phyloP scores from a whole-genome alignment of 345 rosid genomes.

The Garcia nutans region DNA sequence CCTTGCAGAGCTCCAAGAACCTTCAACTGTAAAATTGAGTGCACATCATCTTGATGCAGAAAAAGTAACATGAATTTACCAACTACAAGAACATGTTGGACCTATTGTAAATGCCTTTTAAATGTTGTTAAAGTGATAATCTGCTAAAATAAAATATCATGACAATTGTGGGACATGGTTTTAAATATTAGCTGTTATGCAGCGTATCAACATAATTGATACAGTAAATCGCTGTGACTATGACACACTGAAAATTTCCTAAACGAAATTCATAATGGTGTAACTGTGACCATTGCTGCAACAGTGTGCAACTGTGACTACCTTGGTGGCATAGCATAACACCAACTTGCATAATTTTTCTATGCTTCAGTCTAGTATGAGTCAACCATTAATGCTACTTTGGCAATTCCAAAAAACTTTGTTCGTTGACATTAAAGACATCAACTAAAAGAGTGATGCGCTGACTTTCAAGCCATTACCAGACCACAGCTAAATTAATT shows the following conservation, averaged over 20 bases:
- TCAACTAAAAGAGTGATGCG: neutral
- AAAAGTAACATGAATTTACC: no score
- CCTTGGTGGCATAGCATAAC: neutral
- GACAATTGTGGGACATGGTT: neutral
- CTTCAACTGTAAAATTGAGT: conserved; percentile 51
- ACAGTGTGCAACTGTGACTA: no score
- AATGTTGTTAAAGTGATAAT: no score
- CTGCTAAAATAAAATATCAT: neutral
- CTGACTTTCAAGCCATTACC: neutral
- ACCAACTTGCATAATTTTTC: neutral
- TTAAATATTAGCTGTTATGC: no score
- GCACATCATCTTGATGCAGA: no score
- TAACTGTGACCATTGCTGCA: no score
- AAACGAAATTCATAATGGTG: no score
- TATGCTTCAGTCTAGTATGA: no score
- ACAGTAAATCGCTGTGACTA: no score
- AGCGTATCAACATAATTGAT: no score
- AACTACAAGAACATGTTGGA: neutral
- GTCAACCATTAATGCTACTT: neutral
- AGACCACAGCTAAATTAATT: neutral
- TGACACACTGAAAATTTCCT: no score
- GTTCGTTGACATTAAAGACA: neutral
- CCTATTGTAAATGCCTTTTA: neutral
- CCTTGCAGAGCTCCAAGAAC: conserved; percentile 62
- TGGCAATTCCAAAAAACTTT: neutral